These are phyloP conservation scores for Noccaea caerulescens DNA, from an alignment of 345 rosid species.

Conservation along the genomic window DNA sequence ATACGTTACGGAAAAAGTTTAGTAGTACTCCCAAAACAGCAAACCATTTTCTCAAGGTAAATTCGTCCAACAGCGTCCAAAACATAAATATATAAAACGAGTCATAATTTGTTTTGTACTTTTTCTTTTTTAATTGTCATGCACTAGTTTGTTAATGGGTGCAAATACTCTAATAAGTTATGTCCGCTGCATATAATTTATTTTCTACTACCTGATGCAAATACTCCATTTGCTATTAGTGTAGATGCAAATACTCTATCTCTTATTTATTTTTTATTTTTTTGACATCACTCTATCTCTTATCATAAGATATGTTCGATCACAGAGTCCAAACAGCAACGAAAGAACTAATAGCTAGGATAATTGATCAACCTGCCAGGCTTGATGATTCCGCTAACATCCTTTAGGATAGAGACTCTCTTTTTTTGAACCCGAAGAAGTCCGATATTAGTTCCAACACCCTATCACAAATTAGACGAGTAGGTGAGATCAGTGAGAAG, in stretches of 20 bases:
- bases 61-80: too few species aligned
- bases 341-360: neutral
- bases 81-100: too few species aligned
- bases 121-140: neutral
- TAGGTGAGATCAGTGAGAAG: neutral
- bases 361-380: constrained; percentile 55
- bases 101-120: too few species aligned
- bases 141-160: neutral
- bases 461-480: constrained; percentile 20
- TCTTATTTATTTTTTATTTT: too few species aligned
- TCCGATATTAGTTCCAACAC: constrained; percentile 37
- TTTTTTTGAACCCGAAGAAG: constrained; percentile 48
- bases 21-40: too few species aligned
- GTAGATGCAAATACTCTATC: too few species aligned
- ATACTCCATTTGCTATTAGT: too few species aligned
- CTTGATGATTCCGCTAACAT: constrained; percentile 71
- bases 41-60: too few species aligned
- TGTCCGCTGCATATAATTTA: neutral
- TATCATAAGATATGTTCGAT: too few species aligned
- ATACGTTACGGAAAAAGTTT: too few species aligned
- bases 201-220: too few species aligned
- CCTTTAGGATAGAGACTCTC: constrained; percentile 51
- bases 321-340: neutral
- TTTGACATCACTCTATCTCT: too few species aligned
- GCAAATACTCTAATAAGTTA: neutral